Conservation (phyloP, 2,329 filamentous ascomycete genomes). For the Scortechinia acanthostroma region DNA sequence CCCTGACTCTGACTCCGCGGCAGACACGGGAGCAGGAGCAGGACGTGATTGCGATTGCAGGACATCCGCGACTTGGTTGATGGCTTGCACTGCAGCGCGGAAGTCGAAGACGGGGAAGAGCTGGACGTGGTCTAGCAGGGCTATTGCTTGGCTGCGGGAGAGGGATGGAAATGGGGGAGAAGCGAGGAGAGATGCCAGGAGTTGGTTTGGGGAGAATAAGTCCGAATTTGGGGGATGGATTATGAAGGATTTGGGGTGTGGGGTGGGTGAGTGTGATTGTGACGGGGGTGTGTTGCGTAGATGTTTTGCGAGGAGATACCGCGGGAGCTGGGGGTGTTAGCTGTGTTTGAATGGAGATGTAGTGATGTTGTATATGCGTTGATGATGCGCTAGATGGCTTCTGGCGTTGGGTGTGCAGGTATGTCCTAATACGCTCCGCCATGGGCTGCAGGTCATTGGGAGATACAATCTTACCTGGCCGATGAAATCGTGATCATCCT, state of each 20-base stretch:
- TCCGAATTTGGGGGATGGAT: background rate
- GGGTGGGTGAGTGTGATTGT: background rate
- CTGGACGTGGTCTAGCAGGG: background rate
- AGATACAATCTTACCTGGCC: background rate
- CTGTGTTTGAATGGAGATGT: too few relatives aligned
- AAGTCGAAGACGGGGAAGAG: background rate
- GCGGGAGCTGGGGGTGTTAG: background rate
- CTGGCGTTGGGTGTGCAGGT: too few relatives aligned
- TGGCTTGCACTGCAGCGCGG: background rate
- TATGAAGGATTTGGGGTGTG: too few relatives aligned
- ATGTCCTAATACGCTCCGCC: too few relatives aligned
- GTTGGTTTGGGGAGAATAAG: background rate
- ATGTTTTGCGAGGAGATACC: background rate
- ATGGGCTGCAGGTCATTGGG: too few relatives aligned
- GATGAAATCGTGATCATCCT: background rate
- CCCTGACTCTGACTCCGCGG: too few relatives aligned
- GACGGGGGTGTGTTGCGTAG: background rate
- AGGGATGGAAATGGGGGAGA: background rate
- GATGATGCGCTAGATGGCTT: too few relatives aligned
- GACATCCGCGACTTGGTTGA: background rate
- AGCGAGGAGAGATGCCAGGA: background rate
- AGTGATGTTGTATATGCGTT: background rate
- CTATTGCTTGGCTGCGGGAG: background rate
- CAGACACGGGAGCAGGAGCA: background rate
- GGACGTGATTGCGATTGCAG: background rate